phyloP scores from a whole-genome alignment of 805 yeast species.

The Cephaloascus albidus region DNA sequence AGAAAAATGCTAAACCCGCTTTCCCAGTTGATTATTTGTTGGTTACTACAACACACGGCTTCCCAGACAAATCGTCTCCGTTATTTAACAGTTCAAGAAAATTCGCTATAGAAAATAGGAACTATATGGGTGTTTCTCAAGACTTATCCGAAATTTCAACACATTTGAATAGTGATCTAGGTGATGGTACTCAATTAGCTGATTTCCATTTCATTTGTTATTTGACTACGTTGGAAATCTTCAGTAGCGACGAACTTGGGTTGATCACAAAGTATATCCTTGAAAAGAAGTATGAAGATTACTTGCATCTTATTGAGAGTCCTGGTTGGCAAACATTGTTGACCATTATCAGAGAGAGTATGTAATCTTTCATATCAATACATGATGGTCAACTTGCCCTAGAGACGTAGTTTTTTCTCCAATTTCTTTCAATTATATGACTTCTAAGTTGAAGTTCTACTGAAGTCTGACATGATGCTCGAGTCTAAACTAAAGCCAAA shows the following conservation, averaged over 20 bases:
- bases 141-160: slow-evolving; percentile 46
- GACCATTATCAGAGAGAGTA: slow-evolving; percentile 26
- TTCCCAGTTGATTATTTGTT: slow-evolving; percentile 87
- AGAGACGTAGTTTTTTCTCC: no score
- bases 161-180: slow-evolving; percentile 31
- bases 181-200: slow-evolving; percentile 26
- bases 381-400: no score
- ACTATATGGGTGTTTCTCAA: slow-evolving; percentile 64
- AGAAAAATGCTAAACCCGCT: slow-evolving; percentile 80
- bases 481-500: no score
- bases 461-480: no score
- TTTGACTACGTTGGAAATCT: slow-evolving; percentile 44
- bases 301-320: slow-evolving; percentile 42
- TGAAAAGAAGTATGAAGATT: slow-evolving; percentile 30
- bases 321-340: slow-evolving; percentile 81
- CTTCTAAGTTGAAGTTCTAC: no score
- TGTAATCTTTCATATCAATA: not conserved
- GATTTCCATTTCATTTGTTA: slow-evolving; percentile 74
- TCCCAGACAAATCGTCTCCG: slow-evolving; percentile 58
- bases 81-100: slow-evolving; percentile 31
- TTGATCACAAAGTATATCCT: slow-evolving; percentile 39
- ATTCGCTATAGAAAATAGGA: slow-evolving; percentile 79
- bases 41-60: slow-evolving; percentile 87
- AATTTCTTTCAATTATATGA: no score
- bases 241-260: slow-evolving; percentile 45